A percentile compares a stretch with the other conserved stretches of the same genome.
These are phyloP conservation scores for Biscutella laevigata DNA, from an alignment of 441 rosid genomes.

Conservation along the genomic window DNA sequence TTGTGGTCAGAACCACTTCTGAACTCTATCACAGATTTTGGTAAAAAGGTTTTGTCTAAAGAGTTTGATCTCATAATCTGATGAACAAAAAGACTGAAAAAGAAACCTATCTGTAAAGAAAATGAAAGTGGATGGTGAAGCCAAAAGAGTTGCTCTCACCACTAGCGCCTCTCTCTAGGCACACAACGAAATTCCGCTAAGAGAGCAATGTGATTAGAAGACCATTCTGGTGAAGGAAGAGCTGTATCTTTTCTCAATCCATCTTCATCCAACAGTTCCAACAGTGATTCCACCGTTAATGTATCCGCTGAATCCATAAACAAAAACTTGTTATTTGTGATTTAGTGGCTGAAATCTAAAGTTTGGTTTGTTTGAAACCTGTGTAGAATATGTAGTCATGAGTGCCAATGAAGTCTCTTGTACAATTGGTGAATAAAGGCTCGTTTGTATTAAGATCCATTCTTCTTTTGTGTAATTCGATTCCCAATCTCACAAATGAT, in stretches of 20 bases:
- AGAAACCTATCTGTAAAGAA: slow-evolving; percentile 21
- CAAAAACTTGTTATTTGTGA: neutral
- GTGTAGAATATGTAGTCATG: slow-evolving; percentile 96
- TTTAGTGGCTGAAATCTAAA: no score
- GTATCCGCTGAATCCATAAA: slow-evolving; percentile 69
- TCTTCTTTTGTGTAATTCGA: slow-evolving; percentile 75
- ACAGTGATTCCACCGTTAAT: slow-evolving; percentile 74
- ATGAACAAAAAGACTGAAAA: no score
- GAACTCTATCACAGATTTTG: slow-evolving; percentile 14
- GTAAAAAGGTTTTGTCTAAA: no score
- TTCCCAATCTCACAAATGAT: slow-evolving; percentile 59
- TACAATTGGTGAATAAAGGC: no score
- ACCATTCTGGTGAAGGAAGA: no score
- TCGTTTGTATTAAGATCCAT: slow-evolving; percentile 75
- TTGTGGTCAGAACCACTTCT: slow-evolving; percentile 25
- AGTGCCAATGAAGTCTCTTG: slow-evolving; percentile 93
- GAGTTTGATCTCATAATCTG: slow-evolving; percentile 13
- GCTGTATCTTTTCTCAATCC: slow-evolving; percentile 98
- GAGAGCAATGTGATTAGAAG: slow-evolving; percentile 97
- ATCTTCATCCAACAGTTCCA: slow-evolving; percentile 96
- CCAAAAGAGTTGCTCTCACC: no score
- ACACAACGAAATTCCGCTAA: slow-evolving; percentile 96
- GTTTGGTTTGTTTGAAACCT: no score
- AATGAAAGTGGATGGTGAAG: slow-evolving; percentile 15
- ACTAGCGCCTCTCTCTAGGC: slow-evolving; percentile 87